Evolutionary conservation across 1,284 basidiomycete genomes (phyloP).

Genomic region (Moesziomyces aphidis): DNA sequence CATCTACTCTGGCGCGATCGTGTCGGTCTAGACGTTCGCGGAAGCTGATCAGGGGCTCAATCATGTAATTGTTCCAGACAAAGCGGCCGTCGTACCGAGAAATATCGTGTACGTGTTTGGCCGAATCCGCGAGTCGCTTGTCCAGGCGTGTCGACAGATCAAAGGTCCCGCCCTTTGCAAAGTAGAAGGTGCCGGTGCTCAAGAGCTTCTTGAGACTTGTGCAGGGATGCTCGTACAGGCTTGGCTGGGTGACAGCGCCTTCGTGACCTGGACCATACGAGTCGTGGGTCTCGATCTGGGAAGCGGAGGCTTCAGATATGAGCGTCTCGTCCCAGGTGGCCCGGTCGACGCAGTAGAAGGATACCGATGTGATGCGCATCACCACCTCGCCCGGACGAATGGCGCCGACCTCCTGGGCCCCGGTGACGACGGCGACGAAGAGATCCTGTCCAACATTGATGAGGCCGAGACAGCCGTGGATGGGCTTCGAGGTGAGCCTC

Average conservation of each 20-base stretch:
- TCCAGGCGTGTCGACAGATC: conserved; percentile 74
- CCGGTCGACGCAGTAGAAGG: conserved; percentile 62
- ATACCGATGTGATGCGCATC: conserved; percentile 52
- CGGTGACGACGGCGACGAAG: conserved; percentile 59
- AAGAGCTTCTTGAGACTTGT: conserved; percentile 89
- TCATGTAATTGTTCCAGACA: conserved; percentile 86
- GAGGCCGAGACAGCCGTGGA: conserved; percentile 57
- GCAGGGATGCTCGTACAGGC: conserved; percentile 85
- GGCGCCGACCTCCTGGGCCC: conserved; percentile 46
- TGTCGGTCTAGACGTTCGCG: conserved; percentile 77
- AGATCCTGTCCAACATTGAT: conserved; percentile 62
- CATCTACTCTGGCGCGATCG: conserved; percentile 78
- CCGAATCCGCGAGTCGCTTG: conserved; percentile 69
- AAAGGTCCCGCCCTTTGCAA: conserved; percentile 82
- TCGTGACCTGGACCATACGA: conserved; percentile 32
- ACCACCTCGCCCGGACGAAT: conserved; percentile 52
- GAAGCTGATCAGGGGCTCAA: conserved; percentile 82
- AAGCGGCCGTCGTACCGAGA: conserved; percentile 68
- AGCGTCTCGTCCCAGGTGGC: conserved; percentile 55
- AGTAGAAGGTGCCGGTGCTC: conserved; percentile 92
- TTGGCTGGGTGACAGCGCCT: conserved; percentile 39
- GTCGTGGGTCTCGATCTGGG: conserved; percentile 42
- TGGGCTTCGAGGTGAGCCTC: conserved; percentile 32
- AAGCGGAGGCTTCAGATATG: conserved; percentile 27
- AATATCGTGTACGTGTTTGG: conserved; percentile 26